Conservation (phyloP, 768 basidiomycete species). For the Crucibulum laeve region DNA sequence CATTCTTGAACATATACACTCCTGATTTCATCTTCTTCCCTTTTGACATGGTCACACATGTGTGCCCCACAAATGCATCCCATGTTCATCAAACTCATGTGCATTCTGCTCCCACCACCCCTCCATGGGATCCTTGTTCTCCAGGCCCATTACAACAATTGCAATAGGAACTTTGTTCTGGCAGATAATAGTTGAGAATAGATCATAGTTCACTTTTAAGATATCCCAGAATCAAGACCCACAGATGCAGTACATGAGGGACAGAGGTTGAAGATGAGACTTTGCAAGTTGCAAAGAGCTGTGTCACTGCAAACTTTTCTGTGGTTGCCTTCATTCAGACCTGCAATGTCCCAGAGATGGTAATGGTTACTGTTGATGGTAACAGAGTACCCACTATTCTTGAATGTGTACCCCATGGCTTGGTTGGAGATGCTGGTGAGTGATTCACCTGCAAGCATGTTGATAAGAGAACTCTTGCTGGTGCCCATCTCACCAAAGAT, state of each 20-base stretch:
- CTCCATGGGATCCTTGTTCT: conserved; percentile 33
- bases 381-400: conserved; percentile 17
- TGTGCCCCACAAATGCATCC: conserved; percentile 29
- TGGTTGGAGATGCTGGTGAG: conserved; percentile 25
- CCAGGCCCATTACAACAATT: conserved; percentile 29
- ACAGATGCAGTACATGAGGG: conserved; percentile 34
- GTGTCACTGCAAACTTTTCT: conserved; percentile 14
- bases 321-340: conserved; percentile 29
- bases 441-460: conserved; percentile 26
- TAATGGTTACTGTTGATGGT: conserved; percentile 16
- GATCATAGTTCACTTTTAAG: conserved; percentile 26
- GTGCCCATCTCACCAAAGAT: conserved; percentile 37
- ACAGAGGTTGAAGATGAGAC: too few species aligned
- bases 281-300: too few species aligned
- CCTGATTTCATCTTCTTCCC: conserved; percentile 13
- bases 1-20: conserved; percentile 13
- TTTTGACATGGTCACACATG: conserved; percentile 20
- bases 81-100: conserved; percentile 18
- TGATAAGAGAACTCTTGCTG: conserved; percentile 39
- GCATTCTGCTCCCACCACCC: conserved; percentile 30
- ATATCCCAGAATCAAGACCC: conserved; percentile 16
- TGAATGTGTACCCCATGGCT: conserved; percentile 30
- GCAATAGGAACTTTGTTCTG: conserved; percentile 30
- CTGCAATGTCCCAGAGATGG: conserved; percentile 33
- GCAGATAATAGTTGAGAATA: conserved; percentile 31